A percentile compares a stretch with the other conserved stretches of the same genome.
phyloP scores from a whole-genome alignment of 116 monocot species.

The Cymodocea nodosa region DNA sequence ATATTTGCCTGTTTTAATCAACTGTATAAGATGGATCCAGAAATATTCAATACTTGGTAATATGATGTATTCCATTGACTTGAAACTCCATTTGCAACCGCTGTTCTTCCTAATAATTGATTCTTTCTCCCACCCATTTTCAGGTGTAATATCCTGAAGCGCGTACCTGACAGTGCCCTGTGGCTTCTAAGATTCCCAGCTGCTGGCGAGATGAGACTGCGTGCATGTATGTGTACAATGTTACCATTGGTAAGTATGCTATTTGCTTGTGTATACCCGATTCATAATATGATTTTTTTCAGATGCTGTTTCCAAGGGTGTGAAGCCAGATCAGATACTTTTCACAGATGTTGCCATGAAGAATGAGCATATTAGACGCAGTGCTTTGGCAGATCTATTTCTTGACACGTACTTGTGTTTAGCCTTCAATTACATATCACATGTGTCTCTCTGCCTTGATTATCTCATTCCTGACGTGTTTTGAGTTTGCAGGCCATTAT shows the following conservation, averaged over 20 bases:
- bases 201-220: slow-evolving; percentile 79
- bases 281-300: not conserved
- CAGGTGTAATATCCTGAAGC: slow-evolving; percentile 97
- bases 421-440: slow-evolving; percentile 4
- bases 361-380: slow-evolving; percentile 85
- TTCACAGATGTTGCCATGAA: slow-evolving; percentile 97
- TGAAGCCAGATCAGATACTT: slow-evolving; percentile 77
- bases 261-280: not conserved
- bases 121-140: not conserved
- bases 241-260: not conserved
- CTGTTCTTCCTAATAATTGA: not conserved
- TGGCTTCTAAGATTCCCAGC: slow-evolving; percentile 96
- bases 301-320: slow-evolving; percentile 86
- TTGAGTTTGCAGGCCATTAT: slow-evolving; percentile 46
- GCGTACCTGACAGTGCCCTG: slow-evolving; percentile 81
- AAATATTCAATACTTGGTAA: slow-evolving; percentile 87
- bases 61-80: not conserved
- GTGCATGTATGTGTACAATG: slow-evolving; percentile 41
- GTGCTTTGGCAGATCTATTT: slow-evolving; percentile 81
- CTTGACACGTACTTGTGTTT: slow-evolving; percentile 58
- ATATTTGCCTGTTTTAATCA: slow-evolving; percentile 98
- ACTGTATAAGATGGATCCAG: slow-evolving; percentile 97
- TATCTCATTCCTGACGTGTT: not conserved
- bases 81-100: too few species aligned
- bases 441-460: not conserved